Evolutionary conservation across 805 yeast species (phyloP).

Genomic region (Metschnikowia arizonensis): DNA sequence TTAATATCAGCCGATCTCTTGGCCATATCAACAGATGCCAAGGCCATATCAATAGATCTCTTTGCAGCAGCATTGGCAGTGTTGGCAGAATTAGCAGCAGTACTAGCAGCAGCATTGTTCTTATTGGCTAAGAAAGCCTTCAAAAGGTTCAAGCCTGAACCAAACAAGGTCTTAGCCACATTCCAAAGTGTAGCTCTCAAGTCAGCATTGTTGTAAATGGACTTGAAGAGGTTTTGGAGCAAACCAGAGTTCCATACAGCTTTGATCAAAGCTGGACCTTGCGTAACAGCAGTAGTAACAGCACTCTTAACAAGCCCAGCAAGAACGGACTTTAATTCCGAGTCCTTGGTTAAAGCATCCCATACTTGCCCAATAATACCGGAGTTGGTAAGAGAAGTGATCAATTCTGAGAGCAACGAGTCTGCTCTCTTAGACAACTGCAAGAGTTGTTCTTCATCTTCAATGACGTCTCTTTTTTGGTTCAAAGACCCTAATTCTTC

Average conservation of each 20-base stretch:
- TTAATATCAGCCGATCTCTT: too few relatives aligned
- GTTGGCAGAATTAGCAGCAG: conserved; percentile 19
- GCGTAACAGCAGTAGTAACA: conserved; percentile 30
- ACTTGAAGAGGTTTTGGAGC: conserved; percentile 29
- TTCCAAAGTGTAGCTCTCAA: conserved; percentile 32
- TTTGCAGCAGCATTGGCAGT: conserved; percentile 18
- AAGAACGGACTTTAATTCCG: conserved; percentile 26
- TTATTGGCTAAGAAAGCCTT: conserved; percentile 17
- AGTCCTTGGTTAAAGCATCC: conserved; percentile 31
- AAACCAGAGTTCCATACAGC: conserved; percentile 43
- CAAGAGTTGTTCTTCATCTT: conserved; percentile 25
- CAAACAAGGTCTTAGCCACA: conserved; percentile 32
- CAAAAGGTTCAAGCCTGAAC: conserved; percentile 30
- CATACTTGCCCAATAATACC: conserved; percentile 38
- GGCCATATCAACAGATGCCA: too few relatives aligned
- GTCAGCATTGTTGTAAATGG: conserved; percentile 28
- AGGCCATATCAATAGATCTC: conserved; percentile 13
- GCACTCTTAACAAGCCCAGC: conserved; percentile 28
- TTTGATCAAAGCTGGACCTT: conserved; percentile 39
- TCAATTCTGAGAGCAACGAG: conserved; percentile 31
- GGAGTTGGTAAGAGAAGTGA: conserved; percentile 34
- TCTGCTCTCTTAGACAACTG: conserved; percentile 36
- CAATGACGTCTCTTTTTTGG: conserved; percentile 33
- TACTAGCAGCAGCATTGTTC: conserved; percentile 6
- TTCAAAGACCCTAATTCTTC: conserved; percentile 31